Percentiles rank a stretch among this genome's conserved stretches.
These are phyloP conservation scores for Penicillium lividum DNA, from an alignment of 495 filamentous ascomycete genomes.

Conservation along the genomic window DNA sequence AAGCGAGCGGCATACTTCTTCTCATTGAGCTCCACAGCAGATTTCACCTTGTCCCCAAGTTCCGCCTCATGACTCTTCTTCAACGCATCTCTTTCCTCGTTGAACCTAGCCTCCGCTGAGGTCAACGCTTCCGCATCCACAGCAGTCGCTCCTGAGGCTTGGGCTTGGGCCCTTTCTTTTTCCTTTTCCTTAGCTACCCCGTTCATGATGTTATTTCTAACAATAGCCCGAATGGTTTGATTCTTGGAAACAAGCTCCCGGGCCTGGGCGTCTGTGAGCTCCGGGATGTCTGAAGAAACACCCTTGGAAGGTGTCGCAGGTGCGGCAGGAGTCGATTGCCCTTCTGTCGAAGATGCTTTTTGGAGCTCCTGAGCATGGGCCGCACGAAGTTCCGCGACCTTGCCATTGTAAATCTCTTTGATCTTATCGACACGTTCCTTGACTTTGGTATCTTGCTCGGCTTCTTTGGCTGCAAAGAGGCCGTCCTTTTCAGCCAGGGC, in stretches of 20 bases:
- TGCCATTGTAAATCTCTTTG: constrained; percentile 69
- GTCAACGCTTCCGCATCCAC: constrained; percentile 32
- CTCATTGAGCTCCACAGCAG: constrained; percentile 45
- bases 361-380: constrained; percentile 59
- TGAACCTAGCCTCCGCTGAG: constrained; percentile 51
- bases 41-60: constrained; percentile 44
- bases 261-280: constrained; percentile 60
- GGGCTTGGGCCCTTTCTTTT: constrained; percentile 34
- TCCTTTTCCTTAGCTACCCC: constrained; percentile 59
- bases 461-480: constrained; percentile 37
- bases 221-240: constrained; percentile 61
- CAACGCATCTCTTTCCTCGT: constrained; percentile 61
- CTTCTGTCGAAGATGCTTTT: constrained; percentile 59
- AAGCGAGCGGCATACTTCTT: constrained; percentile 70
- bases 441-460: constrained; percentile 56
- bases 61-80: constrained; percentile 54
- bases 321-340: constrained; percentile 43
- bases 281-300: constrained; percentile 22
- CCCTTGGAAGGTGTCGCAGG: constrained; percentile 40
- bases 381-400: constrained; percentile 62
- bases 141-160: constrained; percentile 6
- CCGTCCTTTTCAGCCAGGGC: constrained; percentile 50
- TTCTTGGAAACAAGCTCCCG: constrained; percentile 66
- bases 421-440: constrained; percentile 70
- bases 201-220: constrained; percentile 66